Percentiles rank a stretch among this genome's conserved stretches.
Conservation (phyloP, 441 rosid species). For the Rhodomyrtus psidioides region DNA sequence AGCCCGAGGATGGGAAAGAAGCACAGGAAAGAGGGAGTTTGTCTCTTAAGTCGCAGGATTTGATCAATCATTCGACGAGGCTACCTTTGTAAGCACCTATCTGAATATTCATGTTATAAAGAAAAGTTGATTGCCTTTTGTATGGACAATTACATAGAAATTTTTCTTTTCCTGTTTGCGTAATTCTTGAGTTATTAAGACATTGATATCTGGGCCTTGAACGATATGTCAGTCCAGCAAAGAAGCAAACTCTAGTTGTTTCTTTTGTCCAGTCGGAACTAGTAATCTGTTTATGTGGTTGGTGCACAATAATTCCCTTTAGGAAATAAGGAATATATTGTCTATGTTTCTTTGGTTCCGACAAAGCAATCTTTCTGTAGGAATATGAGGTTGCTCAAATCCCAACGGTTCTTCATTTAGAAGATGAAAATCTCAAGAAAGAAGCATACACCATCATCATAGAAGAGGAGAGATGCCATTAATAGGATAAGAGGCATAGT, state of each 20-base stretch:
- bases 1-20: slow-evolving; percentile 20
- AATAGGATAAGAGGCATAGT: background rate
- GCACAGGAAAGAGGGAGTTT: slow-evolving; percentile 16
- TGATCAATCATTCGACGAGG: slow-evolving; percentile 22
- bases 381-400: background rate
- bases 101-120: background rate
- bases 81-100: slow-evolving; percentile 52
- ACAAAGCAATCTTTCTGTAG: background rate
- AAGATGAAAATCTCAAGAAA: background rate
- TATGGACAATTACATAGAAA: background rate
- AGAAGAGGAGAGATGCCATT: background rate
- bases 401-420: background rate
- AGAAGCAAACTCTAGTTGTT: background rate
- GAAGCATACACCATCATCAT: background rate
- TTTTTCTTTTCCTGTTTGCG: background rate
- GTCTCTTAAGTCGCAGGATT: slow-evolving; percentile 25
- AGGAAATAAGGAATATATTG: background rate
- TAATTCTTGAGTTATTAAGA: background rate
- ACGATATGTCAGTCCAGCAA: background rate
- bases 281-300: background rate
- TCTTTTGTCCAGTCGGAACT: background rate
- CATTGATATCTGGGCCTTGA: background rate
- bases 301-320: background rate
- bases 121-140: background rate
- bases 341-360: background rate